These are phyloP conservation scores for Penicillium sclerotigenum DNA, from an alignment of 2,329 filamentous ascomycete genomes.

Conservation along the genomic window DNA sequence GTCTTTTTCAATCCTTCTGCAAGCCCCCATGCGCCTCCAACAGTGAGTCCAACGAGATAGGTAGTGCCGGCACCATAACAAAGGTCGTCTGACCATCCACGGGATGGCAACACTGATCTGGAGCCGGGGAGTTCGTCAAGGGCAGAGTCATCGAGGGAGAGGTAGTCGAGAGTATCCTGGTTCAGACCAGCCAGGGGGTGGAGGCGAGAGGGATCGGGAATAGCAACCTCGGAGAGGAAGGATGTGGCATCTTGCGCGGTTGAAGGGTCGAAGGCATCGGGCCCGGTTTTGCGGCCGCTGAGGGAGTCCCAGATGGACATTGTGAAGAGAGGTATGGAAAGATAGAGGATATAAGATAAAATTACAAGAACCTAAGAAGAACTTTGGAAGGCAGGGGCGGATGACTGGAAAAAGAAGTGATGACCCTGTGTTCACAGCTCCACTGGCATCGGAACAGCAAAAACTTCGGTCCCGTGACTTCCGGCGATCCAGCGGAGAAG, in stretches of 20 bases:
- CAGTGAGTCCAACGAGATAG: conserved; percentile 79
- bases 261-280: conserved; percentile 66
- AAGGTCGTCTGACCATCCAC: conserved; percentile 96
- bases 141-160: conserved; percentile 86
- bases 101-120: conserved; percentile 84
- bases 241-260: conserved; percentile 77
- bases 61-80: conserved; percentile 96
- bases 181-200: conserved; percentile 93
- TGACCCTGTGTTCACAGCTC: conserved; percentile 26
- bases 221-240: conserved; percentile 72
- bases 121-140: conserved; percentile 82
- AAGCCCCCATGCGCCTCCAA: conserved; percentile 89
- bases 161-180: conserved; percentile 89
- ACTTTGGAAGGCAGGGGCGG: conserved; percentile 16
- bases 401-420: conserved; percentile 15
- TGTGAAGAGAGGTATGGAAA: conserved; percentile 23
- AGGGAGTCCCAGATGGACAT: conserved; percentile 62
- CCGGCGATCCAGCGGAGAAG: conserved; percentile 19
- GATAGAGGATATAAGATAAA: conserved; percentile 22
- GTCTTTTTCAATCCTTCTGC: conserved; percentile 79
- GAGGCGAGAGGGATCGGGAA: conserved; percentile 81
- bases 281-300: conserved; percentile 57
- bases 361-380: conserved; percentile 22
- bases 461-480: conserved; percentile 42
- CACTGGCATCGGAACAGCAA: conserved; percentile 30